Percentiles rank a stretch among this genome's conserved stretches.
These are phyloP conservation scores for Trichopus zeylanicus DNA, from an alignment of 116 monocot genomes.

Conservation along the genomic window DNA sequence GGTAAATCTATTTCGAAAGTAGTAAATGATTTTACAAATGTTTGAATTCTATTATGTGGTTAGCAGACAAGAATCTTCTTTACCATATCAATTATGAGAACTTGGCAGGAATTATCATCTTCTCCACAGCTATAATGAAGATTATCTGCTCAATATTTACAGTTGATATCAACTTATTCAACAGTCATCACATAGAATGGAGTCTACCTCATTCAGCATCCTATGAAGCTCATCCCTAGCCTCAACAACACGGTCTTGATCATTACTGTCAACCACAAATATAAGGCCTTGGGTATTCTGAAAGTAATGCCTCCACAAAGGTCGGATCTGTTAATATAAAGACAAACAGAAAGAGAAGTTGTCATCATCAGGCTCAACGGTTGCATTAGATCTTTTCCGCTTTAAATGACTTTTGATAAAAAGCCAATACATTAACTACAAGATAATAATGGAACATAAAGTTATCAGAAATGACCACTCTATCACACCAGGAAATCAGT, in stretches of 20 bases:
- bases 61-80: not conserved
- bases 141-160: too few species aligned
- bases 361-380: too few species aligned
- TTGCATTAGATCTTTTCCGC: too few species aligned
- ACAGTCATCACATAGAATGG: too few species aligned
- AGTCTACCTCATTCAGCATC: slow-evolving; percentile 6
- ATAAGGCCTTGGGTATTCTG: slow-evolving; percentile 2
- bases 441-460: too few species aligned
- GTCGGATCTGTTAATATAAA: not conserved
- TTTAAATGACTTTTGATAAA: too few species aligned
- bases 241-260: slow-evolving; percentile 1
- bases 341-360: not conserved
- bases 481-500: too few species aligned
- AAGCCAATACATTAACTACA: too few species aligned
- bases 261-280: slow-evolving; percentile 2
- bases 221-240: slow-evolving; percentile 5
- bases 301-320: slow-evolving; percentile 7
- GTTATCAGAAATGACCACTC: too few species aligned
- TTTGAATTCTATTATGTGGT: too few species aligned
- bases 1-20: not conserved
- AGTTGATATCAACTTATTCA: too few species aligned
- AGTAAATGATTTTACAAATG: not conserved
- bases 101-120: not conserved
- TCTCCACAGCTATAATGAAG: too few species aligned
- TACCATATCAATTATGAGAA: not conserved